Conservation (phyloP, 169 alveolate genomes). For the Babesia sp. region DNA sequence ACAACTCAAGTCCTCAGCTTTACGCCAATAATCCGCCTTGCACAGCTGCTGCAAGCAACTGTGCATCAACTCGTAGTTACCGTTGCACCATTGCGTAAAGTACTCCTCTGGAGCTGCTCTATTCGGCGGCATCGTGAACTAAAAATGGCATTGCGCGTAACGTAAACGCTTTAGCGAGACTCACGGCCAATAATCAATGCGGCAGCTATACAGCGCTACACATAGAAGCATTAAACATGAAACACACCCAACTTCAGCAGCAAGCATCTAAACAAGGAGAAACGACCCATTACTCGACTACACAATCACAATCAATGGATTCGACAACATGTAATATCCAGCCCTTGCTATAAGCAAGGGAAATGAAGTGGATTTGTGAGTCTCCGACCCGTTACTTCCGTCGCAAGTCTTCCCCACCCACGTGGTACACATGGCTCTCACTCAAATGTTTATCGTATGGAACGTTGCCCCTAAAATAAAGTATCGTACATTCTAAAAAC, state of each 20-base stretch:
- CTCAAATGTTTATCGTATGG: neutral
- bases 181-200: neutral
- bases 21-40: neutral
- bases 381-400: neutral
- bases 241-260: neutral
- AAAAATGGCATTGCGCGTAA: neutral
- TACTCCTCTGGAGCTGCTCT: conserved; percentile 1
- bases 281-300: neutral
- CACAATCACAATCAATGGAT: neutral
- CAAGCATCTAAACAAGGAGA: neutral
- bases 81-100: conserved; percentile 59
- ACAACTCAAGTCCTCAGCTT: neutral
- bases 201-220: neutral
- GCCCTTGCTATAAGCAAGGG: neutral
- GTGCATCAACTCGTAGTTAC: conserved; percentile 61
- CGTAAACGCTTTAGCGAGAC: neutral
- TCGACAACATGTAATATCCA: neutral
- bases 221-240: conserved; percentile 2
- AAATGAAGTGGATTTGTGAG: neutral
- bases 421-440: conserved; percentile 31
- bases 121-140: neutral
- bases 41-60: conserved; percentile 33
- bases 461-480: neutral
- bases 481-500: neutral
- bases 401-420: conserved; percentile 13